Percentiles rank a stretch among this genome's conserved stretches.
These are phyloP conservation scores for Vitis hybrid DNA, from an alignment of 177 flowering plant species.

Conservation along the genomic window DNA sequence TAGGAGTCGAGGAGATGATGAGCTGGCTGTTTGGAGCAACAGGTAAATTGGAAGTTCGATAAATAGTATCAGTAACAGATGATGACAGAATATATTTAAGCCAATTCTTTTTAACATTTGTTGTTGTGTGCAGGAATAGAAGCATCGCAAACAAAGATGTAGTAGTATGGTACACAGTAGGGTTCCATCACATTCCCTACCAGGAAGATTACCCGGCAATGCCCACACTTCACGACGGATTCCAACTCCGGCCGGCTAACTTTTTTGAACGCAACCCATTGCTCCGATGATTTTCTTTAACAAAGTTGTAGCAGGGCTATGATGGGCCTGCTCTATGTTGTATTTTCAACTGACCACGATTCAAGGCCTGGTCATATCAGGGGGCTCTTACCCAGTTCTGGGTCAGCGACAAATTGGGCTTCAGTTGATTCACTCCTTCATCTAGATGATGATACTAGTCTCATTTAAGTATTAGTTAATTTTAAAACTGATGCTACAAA, in stretches of 20 bases:
- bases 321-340: neutral
- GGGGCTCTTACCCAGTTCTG: too few species aligned
- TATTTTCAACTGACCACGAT: neutral
- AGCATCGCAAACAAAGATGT: conserved; percentile 49
- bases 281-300: conserved; percentile 7
- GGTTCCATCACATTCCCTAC: conserved; percentile 56
- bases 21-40: conserved; percentile 46
- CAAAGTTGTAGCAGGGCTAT: neutral
- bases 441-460: too few species aligned
- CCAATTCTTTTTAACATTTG: neutral
- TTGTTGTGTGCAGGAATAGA: conserved; percentile 42
- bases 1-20: conserved; percentile 55
- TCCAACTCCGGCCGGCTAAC: conserved; percentile 56
- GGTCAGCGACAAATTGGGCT: too few species aligned
- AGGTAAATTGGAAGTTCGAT: conserved; percentile 25
- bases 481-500: too few species aligned
- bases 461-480: too few species aligned
- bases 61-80: neutral
- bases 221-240: conserved; percentile 47
- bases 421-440: too few species aligned
- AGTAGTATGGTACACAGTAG: conserved; percentile 59
- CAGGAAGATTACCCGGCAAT: conserved; percentile 70
- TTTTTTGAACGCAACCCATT: conserved; percentile 54
- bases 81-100: too few species aligned
- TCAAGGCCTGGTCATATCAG: too few species aligned